Base-by-base conservation (phyloP, 371 early-diverging fungal genomes). In the Circinella umbellata region DNA sequence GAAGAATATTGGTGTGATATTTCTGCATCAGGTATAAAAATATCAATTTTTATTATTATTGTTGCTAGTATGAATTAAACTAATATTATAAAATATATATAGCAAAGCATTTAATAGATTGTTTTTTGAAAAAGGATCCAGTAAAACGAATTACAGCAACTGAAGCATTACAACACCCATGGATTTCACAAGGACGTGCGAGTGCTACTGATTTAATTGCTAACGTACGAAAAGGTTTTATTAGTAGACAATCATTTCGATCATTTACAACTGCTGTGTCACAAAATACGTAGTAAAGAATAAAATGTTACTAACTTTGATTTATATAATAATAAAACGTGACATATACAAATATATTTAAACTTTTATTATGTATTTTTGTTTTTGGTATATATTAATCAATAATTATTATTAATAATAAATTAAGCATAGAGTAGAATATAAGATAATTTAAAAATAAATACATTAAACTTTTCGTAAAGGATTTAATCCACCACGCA, bases 51-150 rank as follows among this genome's bases (percentile, higher is more conserved):
- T 9, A 1, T 11, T 47, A 1, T 15, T 47, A 47, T 47, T 47
- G 3, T 47, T 9, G 47, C 15, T 1, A 47, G 15, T 11, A 47
- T 47, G 47, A 47, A 47, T 47, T 47, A 3, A 47, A 11, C 15
- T 15, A 47, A 47, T 47, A 51, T n/a, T 15, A 51, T 17, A 13
- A 17, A 4, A 51, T 13, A 51, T 51, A 51, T 51, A 51, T 51
- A 91, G 95, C 95, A 76, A 94, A 93, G 75, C 88, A 93, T 73
- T 88, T 96, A 60, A 91, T 96, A 62, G 83, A 88, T 48, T 76
- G 84, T 18, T 71, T 93, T 47, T 78, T 96, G 61, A 90, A 90
- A 15, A 80, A 92, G 51, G 89, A 94, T 75, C 93, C 94, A 20
- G 73, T 81, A 39, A 73, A 79, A 39, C 84, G 96, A 15, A 85